Base-by-base conservation (phyloP, 2,329 filamentous ascomycete species). In the Curvularia lunata region DNA sequence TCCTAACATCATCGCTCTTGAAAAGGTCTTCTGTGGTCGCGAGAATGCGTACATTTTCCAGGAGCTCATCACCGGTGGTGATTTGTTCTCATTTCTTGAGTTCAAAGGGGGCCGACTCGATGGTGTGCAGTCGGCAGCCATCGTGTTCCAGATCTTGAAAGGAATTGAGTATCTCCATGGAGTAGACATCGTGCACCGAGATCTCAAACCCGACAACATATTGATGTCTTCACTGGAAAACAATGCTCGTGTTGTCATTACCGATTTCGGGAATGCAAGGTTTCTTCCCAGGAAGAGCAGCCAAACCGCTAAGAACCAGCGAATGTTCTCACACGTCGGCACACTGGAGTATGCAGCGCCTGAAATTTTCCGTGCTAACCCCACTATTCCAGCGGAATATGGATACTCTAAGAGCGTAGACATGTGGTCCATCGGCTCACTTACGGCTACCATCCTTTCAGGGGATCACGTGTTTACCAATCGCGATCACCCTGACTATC, bases 141-240 rank as follows among this genome's bases (percentile, higher is more conserved):
- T 88, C 30, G 71, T 84, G 13, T 76, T 78, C 46, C 86, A 88
- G 64, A 73, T 88, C 3, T 69, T 86, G 8, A 80, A 84, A 52
- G 86, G 83, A 1, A 69, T 88, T n/a, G 74, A 84, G 16, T 86
- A 87, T 64, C 73, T 88, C 0, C 86, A 88, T 67, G 71, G 76
- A 3, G 76, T 79, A 7, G 75, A 80, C 40, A 83, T 88, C 42
- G 84, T 84, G 4, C 86, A 88, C 68, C 79, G 86, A 30, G 86
- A 88, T 65, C 77, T 88, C 48, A 88, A 88, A 65, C 85, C 85
- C 0, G 86, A 88, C 51, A 88, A 88, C 63, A 82, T 88, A 8
- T 77, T 88, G 28, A 80, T 88, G 79, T 83, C 83, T 0, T 84
- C 83, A 1, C 77, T 82, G 50, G 75, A 78, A 13, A 74, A 77